A percentile compares a stretch with the other conserved stretches of the same genome.
Evolutionary conservation across 1,284 basidiomycete genomes (phyloP).

Genomic region (Baeospora myosura): DNA sequence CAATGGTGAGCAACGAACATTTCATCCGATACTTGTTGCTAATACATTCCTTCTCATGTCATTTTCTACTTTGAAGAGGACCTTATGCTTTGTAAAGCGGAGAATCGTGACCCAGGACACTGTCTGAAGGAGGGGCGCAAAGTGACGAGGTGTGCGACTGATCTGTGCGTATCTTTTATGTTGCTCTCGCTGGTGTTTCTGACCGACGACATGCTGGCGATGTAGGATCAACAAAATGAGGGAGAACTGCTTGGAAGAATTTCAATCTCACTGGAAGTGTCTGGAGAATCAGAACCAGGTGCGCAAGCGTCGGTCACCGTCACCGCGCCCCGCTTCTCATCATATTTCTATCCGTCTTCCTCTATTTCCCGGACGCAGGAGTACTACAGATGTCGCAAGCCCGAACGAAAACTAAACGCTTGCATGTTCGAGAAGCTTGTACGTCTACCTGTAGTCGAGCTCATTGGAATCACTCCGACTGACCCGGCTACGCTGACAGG

Average conservation of each 20-base stretch:
- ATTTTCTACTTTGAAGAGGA: conserved; percentile 61
- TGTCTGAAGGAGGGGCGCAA: conserved; percentile 95
- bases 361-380: too few relatives aligned
- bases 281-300: conserved; percentile 95
- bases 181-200: conserved; percentile 1
- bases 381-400: conserved; percentile 86
- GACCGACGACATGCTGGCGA: background rate
- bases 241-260: conserved; percentile 85
- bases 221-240: conserved; percentile 88
- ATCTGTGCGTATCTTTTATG: conserved; percentile 62
- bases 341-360: background rate
- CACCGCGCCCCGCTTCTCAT: conserved; percentile 3
- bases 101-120: conserved; percentile 83
- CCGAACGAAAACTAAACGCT: conserved; percentile 84
- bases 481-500: conserved; percentile 39
- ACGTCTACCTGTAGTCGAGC: conserved; percentile 20
- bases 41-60: conserved; percentile 5
- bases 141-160: conserved; percentile 92
- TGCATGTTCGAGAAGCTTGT: conserved; percentile 98
- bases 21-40: conserved; percentile 12
- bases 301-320: too few relatives aligned
- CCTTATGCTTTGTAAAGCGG: conserved; percentile 98
- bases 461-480: conserved; percentile 2
- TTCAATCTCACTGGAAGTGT: conserved; percentile 92
- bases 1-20: conserved; percentile 63